These are phyloP conservation scores for Septoria petroselini DNA, from an alignment of 2,329 filamentous ascomycete genomes.

Conservation along the genomic window DNA sequence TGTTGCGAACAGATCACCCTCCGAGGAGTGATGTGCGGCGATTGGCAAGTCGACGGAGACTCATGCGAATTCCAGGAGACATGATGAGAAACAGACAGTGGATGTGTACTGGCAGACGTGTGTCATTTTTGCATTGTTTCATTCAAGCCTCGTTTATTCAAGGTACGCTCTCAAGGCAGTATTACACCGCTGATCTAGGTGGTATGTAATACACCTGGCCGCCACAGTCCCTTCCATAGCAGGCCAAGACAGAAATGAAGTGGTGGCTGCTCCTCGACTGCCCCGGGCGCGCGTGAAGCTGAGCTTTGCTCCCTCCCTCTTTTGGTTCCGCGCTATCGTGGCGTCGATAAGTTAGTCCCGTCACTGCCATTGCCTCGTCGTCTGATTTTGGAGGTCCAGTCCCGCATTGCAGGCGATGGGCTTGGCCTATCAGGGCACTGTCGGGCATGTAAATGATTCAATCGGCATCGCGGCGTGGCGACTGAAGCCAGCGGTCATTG, in stretches of 20 bases:
- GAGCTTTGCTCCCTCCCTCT: not conserved
- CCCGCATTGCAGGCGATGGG: not conserved
- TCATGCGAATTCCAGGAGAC: too few species aligned
- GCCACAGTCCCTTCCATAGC: not conserved
- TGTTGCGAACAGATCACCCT: too few species aligned
- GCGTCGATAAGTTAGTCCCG: too few species aligned
- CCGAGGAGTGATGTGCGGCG: too few species aligned
- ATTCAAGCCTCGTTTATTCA: constrained; percentile 2
- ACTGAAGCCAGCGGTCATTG: not conserved
- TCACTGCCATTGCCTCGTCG: not conserved
- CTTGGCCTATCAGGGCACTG: not conserved
- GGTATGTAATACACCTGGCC: constrained; percentile 9
- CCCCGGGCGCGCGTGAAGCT: not conserved
- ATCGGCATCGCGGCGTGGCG: not conserved
- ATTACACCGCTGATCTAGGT: constrained; percentile 3
- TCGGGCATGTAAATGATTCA: not conserved
- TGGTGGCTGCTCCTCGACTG: not conserved
- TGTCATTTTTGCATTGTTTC: constrained; percentile 8
- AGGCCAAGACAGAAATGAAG: constrained; percentile 12
- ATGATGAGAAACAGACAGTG: too few species aligned
- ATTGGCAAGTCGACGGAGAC: too few species aligned
- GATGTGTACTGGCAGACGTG: too few species aligned
- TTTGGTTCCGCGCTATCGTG: too few species aligned
- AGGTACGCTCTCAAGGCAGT: not conserved
- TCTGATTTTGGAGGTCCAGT: not conserved